A percentile compares a stretch with the other conserved stretches of the same genome.
These are phyloP conservation scores for Trypanosoma lewisi DNA, from an alignment of 208 protist genomes.

Conservation along the genomic window DNA sequence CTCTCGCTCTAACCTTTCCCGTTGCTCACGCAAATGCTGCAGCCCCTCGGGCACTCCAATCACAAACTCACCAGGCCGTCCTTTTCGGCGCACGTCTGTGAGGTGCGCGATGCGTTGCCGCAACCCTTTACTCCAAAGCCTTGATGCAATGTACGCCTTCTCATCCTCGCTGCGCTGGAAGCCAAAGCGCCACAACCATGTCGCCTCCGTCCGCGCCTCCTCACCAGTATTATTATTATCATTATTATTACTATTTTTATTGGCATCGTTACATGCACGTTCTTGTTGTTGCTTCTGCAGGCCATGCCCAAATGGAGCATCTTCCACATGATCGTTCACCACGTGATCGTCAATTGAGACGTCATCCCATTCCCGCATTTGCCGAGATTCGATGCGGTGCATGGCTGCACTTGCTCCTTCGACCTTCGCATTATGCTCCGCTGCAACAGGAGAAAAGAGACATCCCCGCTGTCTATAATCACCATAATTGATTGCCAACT, in stretches of 20 bases:
- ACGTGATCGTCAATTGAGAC: neutral
- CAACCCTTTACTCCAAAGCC: conserved; percentile 62
- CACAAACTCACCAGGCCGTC: conserved; percentile 80
- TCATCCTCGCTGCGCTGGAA: conserved; percentile 67
- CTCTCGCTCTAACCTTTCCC: conserved; percentile 73
- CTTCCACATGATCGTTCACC: conserved; percentile 7
- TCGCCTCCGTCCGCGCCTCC: conserved; percentile 52
- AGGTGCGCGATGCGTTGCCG: conserved; percentile 68
- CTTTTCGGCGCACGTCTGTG: conserved; percentile 79
- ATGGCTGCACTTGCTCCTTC: conserved; percentile 3
- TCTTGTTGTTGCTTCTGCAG: conserved; percentile 2
- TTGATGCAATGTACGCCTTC: conserved; percentile 54
- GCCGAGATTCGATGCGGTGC: conserved; percentile 24
- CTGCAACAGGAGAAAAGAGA: conserved; percentile 45
- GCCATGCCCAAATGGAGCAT: conserved; percentile 27
- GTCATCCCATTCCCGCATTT: conserved; percentile 27
- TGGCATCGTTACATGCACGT: conserved; percentile 1
- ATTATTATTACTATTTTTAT: conserved; percentile 1
- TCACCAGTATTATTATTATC: conserved; percentile 2
- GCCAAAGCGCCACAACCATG: conserved; percentile 84
- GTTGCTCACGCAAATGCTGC: conserved; percentile 70
- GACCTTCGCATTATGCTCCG: neutral
- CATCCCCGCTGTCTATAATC: conserved; percentile 61
- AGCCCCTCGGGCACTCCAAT: conserved; percentile 88
- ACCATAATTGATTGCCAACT: conserved; percentile 76